Conservation (phyloP, 345 rosid species). For the Bretschneidera sinensis region DNA sequence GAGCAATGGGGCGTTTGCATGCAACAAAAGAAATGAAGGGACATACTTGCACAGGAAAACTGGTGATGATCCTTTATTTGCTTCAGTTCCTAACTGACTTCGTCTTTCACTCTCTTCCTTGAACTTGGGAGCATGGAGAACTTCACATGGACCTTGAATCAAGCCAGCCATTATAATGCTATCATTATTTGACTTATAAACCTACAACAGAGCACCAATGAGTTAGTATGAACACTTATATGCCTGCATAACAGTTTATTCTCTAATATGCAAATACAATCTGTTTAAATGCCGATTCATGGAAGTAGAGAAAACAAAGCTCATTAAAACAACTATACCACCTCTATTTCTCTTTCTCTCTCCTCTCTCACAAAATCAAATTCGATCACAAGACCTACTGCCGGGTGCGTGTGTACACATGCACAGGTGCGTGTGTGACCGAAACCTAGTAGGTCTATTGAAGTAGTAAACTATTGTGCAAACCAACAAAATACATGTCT, state of each 20-base stretch:
- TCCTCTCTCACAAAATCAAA: too few species aligned
- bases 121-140: constrained; percentile 47
- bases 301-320: neutral
- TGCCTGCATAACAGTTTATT: neutral
- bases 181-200: constrained; percentile 61
- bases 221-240: neutral
- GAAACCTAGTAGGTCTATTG: neutral
- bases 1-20: neutral
- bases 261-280: neutral
- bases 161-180: constrained; percentile 40
- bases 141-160: constrained; percentile 58
- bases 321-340: too few species aligned
- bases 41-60: constrained; percentile 65
- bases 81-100: constrained; percentile 35
- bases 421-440: neutral
- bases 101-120: constrained; percentile 43
- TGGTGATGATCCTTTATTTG: constrained; percentile 25
- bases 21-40: neutral
- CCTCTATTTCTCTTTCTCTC: too few species aligned
- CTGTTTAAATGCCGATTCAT: too few species aligned
- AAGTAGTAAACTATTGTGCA: neutral
- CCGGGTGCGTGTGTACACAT: neutral
- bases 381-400: neutral
- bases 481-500: neutral
- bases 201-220: constrained; percentile 27